phyloP scores from a whole-genome alignment of 768 basidiomycete species.

The Hemileccinum impolitum region DNA sequence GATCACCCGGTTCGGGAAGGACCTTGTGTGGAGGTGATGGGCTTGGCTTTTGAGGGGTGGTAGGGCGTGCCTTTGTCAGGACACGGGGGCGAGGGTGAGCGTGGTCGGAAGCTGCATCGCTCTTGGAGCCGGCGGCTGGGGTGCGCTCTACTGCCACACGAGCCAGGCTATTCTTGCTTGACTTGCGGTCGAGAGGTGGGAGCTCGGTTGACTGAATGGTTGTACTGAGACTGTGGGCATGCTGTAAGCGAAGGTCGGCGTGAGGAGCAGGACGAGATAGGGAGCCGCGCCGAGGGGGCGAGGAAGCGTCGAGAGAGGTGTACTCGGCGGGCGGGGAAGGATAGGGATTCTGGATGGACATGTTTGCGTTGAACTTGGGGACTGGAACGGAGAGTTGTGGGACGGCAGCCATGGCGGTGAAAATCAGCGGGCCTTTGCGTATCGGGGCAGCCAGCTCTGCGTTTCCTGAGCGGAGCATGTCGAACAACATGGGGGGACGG shows the following conservation, averaged over 20 bases:
- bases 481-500: constrained; percentile 15
- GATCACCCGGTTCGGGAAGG: constrained; percentile 12
- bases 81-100: constrained; percentile 17
- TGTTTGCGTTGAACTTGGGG: constrained; percentile 7
- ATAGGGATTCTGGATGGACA: constrained; percentile 12
- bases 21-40: constrained; percentile 10
- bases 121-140: constrained; percentile 3
- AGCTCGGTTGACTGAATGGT: constrained; percentile 12
- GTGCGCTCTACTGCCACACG: constrained; percentile 12
- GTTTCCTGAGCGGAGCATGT: constrained; percentile 19
- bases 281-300: neutral
- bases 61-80: constrained; percentile 32
- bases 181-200: constrained; percentile 11
- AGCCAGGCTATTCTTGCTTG: constrained; percentile 12
- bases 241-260: too few species aligned
- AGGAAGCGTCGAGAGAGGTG: constrained; percentile 8
- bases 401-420: constrained; percentile 49
- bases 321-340: constrained; percentile 30
- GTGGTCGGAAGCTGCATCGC: constrained; percentile 12
- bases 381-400: constrained; percentile 14
- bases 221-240: neutral
- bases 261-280: too few species aligned
- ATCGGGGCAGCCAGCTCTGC: neutral
- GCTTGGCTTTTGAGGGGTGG: constrained; percentile 29
- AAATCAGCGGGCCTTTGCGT: constrained; percentile 59